Evolutionary conservation across 352 stramenopile species (phyloP), one percentile per base, ranked within the genome.

Genomic region (Pythium vanterpoolii): DNA sequence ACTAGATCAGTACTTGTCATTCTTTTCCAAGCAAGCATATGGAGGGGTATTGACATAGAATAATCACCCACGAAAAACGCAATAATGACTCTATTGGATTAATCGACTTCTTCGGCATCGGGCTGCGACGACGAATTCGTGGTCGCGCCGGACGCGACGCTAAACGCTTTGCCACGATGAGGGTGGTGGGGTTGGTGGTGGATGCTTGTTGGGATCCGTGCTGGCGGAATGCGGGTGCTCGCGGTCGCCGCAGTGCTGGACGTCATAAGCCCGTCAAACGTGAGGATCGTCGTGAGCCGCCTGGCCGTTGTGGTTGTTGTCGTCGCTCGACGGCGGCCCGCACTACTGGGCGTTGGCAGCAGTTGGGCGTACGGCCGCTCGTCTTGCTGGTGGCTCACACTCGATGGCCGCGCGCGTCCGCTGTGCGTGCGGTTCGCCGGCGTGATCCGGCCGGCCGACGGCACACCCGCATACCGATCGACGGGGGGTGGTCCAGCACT

Each of bases 161-260:
- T 66, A n/a, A 66, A 60, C 7, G 59, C 59, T 36, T 66, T 66
- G 28, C 28, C 33, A 10, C 50, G 59, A 21, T 31, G 39, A 6
- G 39, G 23, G n/a, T n/a, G n/a, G n/a, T n/a, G n/a, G n/a, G n/a
- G n/a, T n/a, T n/a, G n/a, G n/a, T n/a, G n/a, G n/a, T n/a, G n/a
- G n/a, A n/a, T n/a, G n/a, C n/a, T n/a, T n/a, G n/a, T n/a, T n/a
- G n/a, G n/a, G n/a, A n/a, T n/a, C n/a, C n/a, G n/a, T n/a, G n/a
- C n/a, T n/a, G n/a, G n/a, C n/a, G n/a, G n/a, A n/a, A n/a, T n/a
- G n/a, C n/a, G n/a, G n/a, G n/a, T 26, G 3, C 40, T 8, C n/a
- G 50, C 38, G 7, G 33, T 14, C 3, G 59, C 9, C 21, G 48
- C 30, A 8, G 50, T n/a, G n/a, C n/a, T n/a, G 34, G 34, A 18